phyloP scores from a whole-genome alignment of 331 rosid species.

The Spiraea crenata region DNA sequence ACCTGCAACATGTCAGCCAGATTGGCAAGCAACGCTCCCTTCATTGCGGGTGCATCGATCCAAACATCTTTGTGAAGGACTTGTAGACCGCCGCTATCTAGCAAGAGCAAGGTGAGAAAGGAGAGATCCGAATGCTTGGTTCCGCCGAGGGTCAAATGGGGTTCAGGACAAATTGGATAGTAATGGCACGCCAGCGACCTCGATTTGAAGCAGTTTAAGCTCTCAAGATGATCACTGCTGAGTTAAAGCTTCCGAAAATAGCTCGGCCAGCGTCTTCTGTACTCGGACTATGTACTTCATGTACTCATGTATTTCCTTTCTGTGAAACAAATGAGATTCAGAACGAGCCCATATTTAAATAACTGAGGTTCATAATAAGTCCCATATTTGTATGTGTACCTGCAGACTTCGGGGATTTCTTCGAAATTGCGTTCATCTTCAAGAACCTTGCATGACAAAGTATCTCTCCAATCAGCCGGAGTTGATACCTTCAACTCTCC shows the following conservation, averaged over 20 bases:
- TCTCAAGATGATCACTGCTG: neutral
- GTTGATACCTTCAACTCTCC: constrained; percentile 11
- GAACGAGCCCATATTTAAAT: neutral
- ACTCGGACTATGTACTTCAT: constrained; percentile 1
- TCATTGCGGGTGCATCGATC: constrained; percentile 38
- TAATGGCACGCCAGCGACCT: constrained; percentile 21
- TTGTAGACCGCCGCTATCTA: constrained; percentile 40
- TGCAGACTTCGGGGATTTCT: constrained; percentile 20
- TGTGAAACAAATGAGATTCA: neutral
- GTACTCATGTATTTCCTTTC: constrained; percentile 6
- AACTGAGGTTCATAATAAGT: neutral
- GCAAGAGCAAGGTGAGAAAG: constrained; percentile 25
- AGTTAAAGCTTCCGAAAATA: constrained; percentile 24
- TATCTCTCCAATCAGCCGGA: constrained; percentile 27
- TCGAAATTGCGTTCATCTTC: constrained; percentile 3
- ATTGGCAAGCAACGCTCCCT: constrained; percentile 40
- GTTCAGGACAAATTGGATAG: constrained; percentile 27
- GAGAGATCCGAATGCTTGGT: constrained; percentile 25
- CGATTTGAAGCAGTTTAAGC: constrained; percentile 11
- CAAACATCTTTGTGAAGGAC: constrained; percentile 29
- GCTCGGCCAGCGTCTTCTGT: neutral
- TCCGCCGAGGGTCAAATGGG: constrained; percentile 19
- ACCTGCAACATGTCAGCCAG: constrained; percentile 43
- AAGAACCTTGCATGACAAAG: constrained; percentile 19
- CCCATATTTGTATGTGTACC: neutral